Base-by-base conservation (phyloP, 2,329 filamentous ascomycete species). In the Monosporascus ibericus region DNA sequence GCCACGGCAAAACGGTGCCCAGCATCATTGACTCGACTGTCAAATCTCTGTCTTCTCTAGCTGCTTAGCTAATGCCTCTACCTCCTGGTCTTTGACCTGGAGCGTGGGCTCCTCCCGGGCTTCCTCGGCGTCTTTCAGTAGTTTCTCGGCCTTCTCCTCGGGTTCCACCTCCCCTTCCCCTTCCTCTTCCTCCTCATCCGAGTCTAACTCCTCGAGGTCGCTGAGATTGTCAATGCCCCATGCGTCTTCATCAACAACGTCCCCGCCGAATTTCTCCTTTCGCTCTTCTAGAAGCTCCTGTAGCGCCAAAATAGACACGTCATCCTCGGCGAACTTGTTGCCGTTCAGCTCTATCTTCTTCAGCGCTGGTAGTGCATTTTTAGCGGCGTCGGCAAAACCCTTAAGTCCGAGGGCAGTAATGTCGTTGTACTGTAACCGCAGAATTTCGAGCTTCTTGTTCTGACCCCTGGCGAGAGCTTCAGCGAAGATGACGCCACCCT, bases 401-500 rank as follows among this genome's bases (percentile, higher is more conserved):
- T 88, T 85, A 48, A 97, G 71, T 18, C 87, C 88, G 52, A 84
- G 79, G 1, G 85, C 77, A 40, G 88, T 91, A 66, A 99, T 94
- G 60, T 99, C 94, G 73, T 97, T 97, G 78, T 88, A 97, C 68
- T 96, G 90, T 63, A 97, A 73, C 58, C 90, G 83, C 61, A 99
- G 75, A 9, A 85, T 84, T 74, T 95, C 84, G 22, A 99, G 77
- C 67, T 88, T 87, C 65, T 76, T 75, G 70, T 96, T 96, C 59
- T 84, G 81, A 42, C 90, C 91, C 65, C 84, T 79, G 4, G 79
- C 78, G 44, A 99, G 79, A 20, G 90, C 87, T 50, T 84, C 74
- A 17, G 85, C 88, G 15, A 99, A 77, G 54, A 88, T 75, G 17
- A 89, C 72, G 54, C 86, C 85, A 44, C 94, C 94, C 65, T 89